Evolutionary conservation across 1,284 basidiomycete species (phyloP), one percentile per base, ranked within the genome.

Genomic region (Marasmius tenuissimus): DNA sequence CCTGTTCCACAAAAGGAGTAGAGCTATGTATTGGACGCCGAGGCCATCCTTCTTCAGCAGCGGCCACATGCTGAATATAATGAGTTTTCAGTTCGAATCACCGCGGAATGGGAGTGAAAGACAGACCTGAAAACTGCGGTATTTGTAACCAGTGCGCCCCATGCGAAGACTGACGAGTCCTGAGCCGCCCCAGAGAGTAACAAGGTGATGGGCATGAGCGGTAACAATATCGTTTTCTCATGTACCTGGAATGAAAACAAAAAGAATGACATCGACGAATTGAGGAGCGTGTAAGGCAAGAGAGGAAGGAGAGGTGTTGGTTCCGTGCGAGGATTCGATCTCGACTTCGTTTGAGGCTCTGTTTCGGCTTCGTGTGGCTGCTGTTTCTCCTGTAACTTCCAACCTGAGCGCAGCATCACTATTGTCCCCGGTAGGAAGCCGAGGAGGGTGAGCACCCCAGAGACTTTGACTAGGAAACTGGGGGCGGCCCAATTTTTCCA

Each of bases 231-330:
- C 2, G 91, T 91, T 80, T 97, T 97, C 75, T 97, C 95, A 75
- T 97, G 95, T 34, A 96, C 95, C 72, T 97, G 95, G 73, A 97
- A 97, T 7, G 94, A 96, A 76, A 97, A 96, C 27, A 98, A 79
- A 77, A 96, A 97, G 81, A 97, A 97, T 4, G 94, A 91, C 79
- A 96, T 82, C 0, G 91, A 88, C 1, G 85, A 87, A 14, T 86
- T 87, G 57, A 92, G 79, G 38, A 93, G 77, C 1, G 88, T 89
- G 70, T 86, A 93, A 16, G 84, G 89, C 50, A 89, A 80, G 38
- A 91, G 77, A 16, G 83, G 83, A 57, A 89, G 77, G 54, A 85
- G 86, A 12, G 84, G 86, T 1, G 79, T 77, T 69, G 68, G 68
- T 72, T 65, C 53, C 51, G 20, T 27, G 27, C 27, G 27, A 27